A percentile compares a stretch with the other conserved stretches of the same genome.
phyloP scores from a whole-genome alignment of 2,329 filamentous ascomycete genomes.

The Talaromyces sp. region DNA sequence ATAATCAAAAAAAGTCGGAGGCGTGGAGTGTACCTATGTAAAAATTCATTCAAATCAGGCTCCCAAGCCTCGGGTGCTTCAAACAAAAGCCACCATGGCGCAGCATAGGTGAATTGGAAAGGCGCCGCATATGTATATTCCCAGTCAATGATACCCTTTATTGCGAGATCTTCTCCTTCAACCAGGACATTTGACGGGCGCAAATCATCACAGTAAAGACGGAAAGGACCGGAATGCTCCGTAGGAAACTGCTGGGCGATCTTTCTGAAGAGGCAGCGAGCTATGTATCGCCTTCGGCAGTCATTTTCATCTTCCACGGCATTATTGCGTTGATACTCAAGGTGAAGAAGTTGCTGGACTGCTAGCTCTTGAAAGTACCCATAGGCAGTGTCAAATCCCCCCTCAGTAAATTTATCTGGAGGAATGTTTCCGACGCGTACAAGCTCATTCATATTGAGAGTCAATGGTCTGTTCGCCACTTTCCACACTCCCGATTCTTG shows the following conservation, averaged over 20 bases:
- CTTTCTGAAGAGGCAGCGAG: constrained; percentile 18
- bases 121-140: constrained; percentile 23
- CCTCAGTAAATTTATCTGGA: constrained; percentile 8
- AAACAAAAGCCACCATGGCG: constrained; percentile 30
- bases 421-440: constrained; percentile 15
- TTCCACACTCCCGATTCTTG: not conserved
- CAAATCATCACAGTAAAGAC: constrained; percentile 20
- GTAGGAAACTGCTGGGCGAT: constrained; percentile 1
- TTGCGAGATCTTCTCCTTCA: not conserved
- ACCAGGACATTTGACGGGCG: constrained; percentile 8
- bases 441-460: constrained; percentile 21
- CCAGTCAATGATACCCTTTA: constrained; percentile 6
- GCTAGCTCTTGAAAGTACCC: constrained; percentile 19
- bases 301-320: constrained; percentile 15
- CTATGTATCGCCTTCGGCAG: constrained; percentile 16
- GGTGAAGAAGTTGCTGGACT: constrained; percentile 16
- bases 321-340: constrained; percentile 18
- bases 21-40: constrained; percentile 21
- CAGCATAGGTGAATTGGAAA: constrained; percentile 20
- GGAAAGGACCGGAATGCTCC: constrained; percentile 14
- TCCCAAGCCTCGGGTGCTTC: constrained; percentile 20
- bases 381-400: constrained; percentile 9
- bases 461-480: constrained; percentile 14
- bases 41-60: constrained; percentile 22
- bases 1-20: constrained; percentile 24